Percentiles rank a stretch among this genome's conserved stretches.
Conservation (phyloP, 2,329 filamentous ascomycete genomes). For the Aspergillus candidus region DNA sequence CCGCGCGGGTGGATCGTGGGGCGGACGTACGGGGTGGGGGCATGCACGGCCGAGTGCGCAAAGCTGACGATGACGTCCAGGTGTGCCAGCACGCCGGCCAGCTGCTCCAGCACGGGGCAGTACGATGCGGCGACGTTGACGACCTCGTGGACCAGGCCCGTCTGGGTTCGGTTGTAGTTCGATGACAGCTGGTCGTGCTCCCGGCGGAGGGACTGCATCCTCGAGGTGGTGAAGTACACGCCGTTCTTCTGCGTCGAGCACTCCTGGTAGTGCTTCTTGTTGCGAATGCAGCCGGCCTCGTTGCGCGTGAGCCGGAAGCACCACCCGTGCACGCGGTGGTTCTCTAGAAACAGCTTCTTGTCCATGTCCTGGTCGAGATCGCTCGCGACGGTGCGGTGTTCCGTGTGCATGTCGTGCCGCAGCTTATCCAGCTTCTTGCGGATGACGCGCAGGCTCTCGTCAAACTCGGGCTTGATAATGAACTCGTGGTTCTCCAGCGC, state of each 20-base stretch:
- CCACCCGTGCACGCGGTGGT: conserved; percentile 92
- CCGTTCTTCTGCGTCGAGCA: conserved; percentile 98
- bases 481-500: conserved; percentile 96
- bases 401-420: conserved; percentile 72
- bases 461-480: conserved; percentile 98
- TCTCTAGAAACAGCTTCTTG: conserved; percentile 97
- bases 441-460: conserved; percentile 81
- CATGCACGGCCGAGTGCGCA: conserved; percentile 87
- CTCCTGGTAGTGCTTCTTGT: conserved; percentile 84
- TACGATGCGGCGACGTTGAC: conserved; percentile 92
- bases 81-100: conserved; percentile 83
- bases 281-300: conserved; percentile 88
- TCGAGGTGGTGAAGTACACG: conserved; percentile 91
- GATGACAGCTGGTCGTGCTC: conserved; percentile 92
- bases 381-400: conserved; percentile 68
- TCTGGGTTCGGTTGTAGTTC: conserved; percentile 93
- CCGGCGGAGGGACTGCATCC: conserved; percentile 70
- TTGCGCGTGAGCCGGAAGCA: conserved; percentile 88
- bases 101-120: conserved; percentile 80
- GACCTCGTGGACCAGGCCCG: conserved; percentile 83
- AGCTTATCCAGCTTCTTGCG: conserved; percentile 84
- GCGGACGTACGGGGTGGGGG: conserved; percentile 83
- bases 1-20: conserved; percentile 87
- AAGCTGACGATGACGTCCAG: conserved; percentile 93
- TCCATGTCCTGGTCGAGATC: conserved; percentile 90